phyloP scores from a whole-genome alignment of 1,284 basidiomycete species.

The Ganoderma meredithae region DNA sequence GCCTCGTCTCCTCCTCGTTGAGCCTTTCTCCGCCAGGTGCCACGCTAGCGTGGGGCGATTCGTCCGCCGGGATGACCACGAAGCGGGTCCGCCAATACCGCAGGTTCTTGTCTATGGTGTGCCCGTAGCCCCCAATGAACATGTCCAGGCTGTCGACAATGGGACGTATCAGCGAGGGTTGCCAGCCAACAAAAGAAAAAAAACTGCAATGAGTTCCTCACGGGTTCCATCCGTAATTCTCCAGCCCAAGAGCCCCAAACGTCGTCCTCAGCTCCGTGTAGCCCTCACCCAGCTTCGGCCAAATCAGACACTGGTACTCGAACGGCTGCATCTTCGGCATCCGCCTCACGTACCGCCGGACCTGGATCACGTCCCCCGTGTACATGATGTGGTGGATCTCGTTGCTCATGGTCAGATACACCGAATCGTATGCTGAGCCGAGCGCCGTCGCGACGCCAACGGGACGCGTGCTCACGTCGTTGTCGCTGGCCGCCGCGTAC shows the following conservation, averaged over 20 bases:
- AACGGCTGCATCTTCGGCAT: slow-evolving; percentile 70
- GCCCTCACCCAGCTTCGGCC: slow-evolving; percentile 89
- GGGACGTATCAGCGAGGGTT: background rate
- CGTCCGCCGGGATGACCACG: slow-evolving; percentile 87
- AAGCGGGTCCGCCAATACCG: slow-evolving; percentile 97
- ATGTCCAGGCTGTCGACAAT: slow-evolving; percentile 66
- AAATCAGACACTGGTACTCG: slow-evolving; percentile 89
- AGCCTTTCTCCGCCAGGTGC: slow-evolving; percentile 75
- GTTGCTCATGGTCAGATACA: slow-evolving; percentile 94
- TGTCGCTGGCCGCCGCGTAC: slow-evolving; percentile 62
- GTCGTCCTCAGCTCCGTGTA: slow-evolving; percentile 83
- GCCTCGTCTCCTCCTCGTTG: slow-evolving; percentile 87
- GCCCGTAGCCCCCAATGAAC: slow-evolving; percentile 88
- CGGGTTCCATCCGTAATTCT: slow-evolving; percentile 87
- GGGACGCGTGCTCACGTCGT: slow-evolving; percentile 59
- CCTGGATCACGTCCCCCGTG: slow-evolving; percentile 86
- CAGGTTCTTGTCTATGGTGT: slow-evolving; percentile 80
- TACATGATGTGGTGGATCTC: slow-evolving; percentile 95
- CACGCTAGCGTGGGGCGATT: slow-evolving; percentile 61
- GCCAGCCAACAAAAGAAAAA: background rate
- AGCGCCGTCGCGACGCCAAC: slow-evolving; percentile 79
- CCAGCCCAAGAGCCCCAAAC: slow-evolving; percentile 83
- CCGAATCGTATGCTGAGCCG: slow-evolving; percentile 70
- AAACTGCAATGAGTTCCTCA: slow-evolving; percentile 33
- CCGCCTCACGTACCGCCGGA: slow-evolving; percentile 86